Conservation (phyloP, 2,329 filamentous ascomycete genomes). For the Colletotrichum shisoi region DNA sequence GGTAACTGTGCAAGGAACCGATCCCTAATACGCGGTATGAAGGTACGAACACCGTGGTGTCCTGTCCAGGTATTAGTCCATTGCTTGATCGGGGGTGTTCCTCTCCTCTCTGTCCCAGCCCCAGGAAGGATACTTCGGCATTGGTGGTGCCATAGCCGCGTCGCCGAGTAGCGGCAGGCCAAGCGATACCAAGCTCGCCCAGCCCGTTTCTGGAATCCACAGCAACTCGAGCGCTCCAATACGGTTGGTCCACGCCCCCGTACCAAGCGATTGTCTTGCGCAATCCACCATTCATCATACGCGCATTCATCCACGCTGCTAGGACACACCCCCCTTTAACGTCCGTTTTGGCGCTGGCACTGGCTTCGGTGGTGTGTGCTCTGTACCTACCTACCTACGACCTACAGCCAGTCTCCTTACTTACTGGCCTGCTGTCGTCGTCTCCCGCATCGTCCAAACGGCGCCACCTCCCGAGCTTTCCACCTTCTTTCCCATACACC, state of each 20-base stretch:
- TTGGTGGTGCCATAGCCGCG: slow-evolving; percentile 21
- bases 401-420: no score
- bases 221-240: slow-evolving; percentile 34
- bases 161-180: slow-evolving; percentile 25
- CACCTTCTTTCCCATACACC: slow-evolving; percentile 32
- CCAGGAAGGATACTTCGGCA: slow-evolving; percentile 23
- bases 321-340: slow-evolving; percentile 23
- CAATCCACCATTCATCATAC: slow-evolving; percentile 32
- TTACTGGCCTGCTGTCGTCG: neutral
- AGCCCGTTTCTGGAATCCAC: slow-evolving; percentile 37
- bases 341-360: neutral
- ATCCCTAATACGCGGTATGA: neutral
- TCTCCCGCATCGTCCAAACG: slow-evolving; percentile 14
- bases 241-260: slow-evolving; percentile 37
- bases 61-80: no score
- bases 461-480: slow-evolving; percentile 32
- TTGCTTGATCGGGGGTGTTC: no score
- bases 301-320: slow-evolving; percentile 4
- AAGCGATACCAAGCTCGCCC: slow-evolving; percentile 34
- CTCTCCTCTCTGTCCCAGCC: slow-evolving; percentile 14
- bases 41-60: no score
- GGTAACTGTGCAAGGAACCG: neutral
- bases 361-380: neutral
- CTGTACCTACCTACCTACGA: no score
- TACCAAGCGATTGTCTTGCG: slow-evolving; percentile 39